phyloP scores from a whole-genome alignment of 2,329 filamentous ascomycete species.

The Teratosphaeriaceae sp. region DNA sequence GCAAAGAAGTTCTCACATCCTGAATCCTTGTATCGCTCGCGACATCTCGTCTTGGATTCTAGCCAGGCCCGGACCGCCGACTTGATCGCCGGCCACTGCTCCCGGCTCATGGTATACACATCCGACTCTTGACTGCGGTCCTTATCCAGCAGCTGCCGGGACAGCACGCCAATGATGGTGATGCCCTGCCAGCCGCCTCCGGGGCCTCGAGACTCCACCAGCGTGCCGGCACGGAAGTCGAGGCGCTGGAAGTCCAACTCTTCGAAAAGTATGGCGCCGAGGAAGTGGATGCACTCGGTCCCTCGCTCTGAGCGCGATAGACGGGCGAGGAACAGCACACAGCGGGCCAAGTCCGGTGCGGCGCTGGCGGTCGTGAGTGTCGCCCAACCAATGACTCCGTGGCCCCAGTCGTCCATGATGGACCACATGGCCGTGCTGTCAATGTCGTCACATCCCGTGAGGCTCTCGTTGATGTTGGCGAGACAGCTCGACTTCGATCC shows the following conservation, averaged over 20 bases:
- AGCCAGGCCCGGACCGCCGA: background rate
- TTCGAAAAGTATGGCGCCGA: background rate
- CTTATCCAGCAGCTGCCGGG: conserved; percentile 1
- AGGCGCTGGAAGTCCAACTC: background rate
- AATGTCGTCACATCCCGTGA: background rate
- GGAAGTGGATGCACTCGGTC: background rate
- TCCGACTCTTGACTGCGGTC: background rate
- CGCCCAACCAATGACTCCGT: background rate
- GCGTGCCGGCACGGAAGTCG: conserved; percentile 1
- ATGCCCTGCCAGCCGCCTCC: background rate
- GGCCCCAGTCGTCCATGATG: background rate
- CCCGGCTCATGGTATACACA: background rate
- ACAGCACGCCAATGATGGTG: background rate
- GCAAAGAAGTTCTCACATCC: no score
- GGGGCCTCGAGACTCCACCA: background rate
- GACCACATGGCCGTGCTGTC: background rate
- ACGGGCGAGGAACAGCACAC: background rate
- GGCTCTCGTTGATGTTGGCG: background rate
- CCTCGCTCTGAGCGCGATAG: background rate
- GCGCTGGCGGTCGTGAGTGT: background rate
- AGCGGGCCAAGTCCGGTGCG: background rate
- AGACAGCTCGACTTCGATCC: background rate
- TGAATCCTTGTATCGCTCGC: no score
- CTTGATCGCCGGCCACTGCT: background rate
- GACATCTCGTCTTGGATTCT: no score